Evolutionary conservation across 139 green algal species (phyloP).

Genomic region (Coelastrella sp.): DNA sequence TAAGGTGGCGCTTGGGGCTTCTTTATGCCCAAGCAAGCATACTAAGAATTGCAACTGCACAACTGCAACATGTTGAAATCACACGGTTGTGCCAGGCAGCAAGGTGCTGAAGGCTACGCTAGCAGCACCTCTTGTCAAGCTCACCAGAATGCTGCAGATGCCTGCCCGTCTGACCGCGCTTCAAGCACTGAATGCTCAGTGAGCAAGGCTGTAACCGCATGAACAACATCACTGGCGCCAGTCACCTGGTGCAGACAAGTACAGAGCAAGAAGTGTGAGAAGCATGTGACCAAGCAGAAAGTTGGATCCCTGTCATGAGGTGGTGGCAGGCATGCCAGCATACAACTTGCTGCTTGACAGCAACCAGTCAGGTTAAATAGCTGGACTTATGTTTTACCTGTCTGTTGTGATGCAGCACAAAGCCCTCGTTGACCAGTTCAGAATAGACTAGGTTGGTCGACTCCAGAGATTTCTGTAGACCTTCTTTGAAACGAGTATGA

Average conservation of each 20-base stretch:
- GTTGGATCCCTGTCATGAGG: too few relatives aligned
- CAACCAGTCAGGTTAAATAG: too few relatives aligned
- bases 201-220: slow-evolving; percentile 48
- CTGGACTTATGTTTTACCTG: slow-evolving; percentile 27
- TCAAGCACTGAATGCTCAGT: slow-evolving; percentile 57
- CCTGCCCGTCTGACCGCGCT: slow-evolving; percentile 39
- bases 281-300: not conserved
- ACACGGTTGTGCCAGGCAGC: too few relatives aligned
- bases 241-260: slow-evolving; percentile 1
- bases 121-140: not conserved
- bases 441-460: not conserved
- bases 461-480: not conserved
- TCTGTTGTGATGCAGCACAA: slow-evolving; percentile 13
- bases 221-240: slow-evolving; percentile 38
- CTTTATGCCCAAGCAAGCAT: too few relatives aligned
- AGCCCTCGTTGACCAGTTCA: slow-evolving; percentile 30
- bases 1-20: too few relatives aligned
- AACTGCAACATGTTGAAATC: too few relatives aligned
- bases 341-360: too few relatives aligned
- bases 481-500: not conserved
- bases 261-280: too few relatives aligned
- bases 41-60: too few relatives aligned
- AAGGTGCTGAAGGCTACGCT: too few relatives aligned
- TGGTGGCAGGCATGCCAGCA: too few relatives aligned
- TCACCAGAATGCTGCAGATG: slow-evolving; percentile 23